Evolutionary conservation across 441 rosid genomes (phyloP).

Genomic region (Brassica balearica): DNA sequence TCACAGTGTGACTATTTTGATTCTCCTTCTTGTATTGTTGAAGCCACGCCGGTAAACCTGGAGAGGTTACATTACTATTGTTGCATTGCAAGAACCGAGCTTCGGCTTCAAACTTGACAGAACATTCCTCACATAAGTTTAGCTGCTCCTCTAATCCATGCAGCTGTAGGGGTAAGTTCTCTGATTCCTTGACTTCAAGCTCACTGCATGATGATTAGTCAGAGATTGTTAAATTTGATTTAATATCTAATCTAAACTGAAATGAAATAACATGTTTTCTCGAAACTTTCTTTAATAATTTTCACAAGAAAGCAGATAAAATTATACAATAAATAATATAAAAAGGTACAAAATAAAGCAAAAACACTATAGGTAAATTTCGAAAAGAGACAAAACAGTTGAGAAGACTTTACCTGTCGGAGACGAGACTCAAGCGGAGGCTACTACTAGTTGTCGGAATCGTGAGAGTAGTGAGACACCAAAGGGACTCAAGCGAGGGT

Average conservation of each 20-base stretch:
- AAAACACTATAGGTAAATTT: constrained; percentile 39
- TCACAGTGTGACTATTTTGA: constrained; percentile 39
- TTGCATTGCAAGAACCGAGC: constrained; percentile 44
- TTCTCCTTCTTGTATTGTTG: constrained; percentile 60
- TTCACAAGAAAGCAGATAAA: constrained; percentile 15
- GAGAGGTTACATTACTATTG: constrained; percentile 37
- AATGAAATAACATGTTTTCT: constrained; percentile 4
- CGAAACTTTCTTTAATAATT: constrained; percentile 9
- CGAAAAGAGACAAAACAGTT: constrained; percentile 43
- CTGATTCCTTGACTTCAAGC: constrained; percentile 35
- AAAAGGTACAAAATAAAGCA: constrained; percentile 40
- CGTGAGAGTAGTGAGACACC: constrained; percentile 71
- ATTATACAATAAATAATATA: not conserved
- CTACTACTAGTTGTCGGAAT: constrained; percentile 71
- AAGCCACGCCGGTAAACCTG: constrained; percentile 69
- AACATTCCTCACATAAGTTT: constrained; percentile 59
- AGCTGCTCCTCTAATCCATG: constrained; percentile 45
- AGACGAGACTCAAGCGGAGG: constrained; percentile 74
- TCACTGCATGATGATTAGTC: constrained; percentile 2
- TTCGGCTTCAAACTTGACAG: constrained; percentile 52
- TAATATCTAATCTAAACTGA: not conserved
- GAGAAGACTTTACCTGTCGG: constrained; percentile 57
- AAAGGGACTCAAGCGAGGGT: constrained; percentile 65
- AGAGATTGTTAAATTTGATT: not conserved
- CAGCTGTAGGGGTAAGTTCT: constrained; percentile 41